phyloP scores from a whole-genome alignment of 768 basidiomycete genomes.

The Gelatoporia subvermispora region DNA sequence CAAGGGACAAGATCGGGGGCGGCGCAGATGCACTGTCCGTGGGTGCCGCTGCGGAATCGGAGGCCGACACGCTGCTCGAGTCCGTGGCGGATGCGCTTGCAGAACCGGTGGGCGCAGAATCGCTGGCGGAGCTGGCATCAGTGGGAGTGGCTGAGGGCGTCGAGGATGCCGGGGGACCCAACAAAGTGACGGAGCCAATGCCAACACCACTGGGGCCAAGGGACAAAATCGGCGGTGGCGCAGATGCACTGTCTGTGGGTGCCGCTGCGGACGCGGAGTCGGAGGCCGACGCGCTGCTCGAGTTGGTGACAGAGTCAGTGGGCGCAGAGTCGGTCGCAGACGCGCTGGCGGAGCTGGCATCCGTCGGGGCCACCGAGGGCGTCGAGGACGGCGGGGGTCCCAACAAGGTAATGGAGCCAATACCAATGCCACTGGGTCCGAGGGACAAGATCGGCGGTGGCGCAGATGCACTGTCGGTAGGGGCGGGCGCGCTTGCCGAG shows the following conservation, averaged over 20 bases:
- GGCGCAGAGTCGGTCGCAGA: conserved; percentile 2
- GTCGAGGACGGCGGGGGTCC: too few relatives aligned
- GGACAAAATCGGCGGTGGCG: conserved; percentile 2
- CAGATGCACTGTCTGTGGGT: conserved; percentile 3
- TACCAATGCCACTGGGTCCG: too few relatives aligned
- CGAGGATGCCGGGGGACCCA: too few relatives aligned
- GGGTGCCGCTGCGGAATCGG: not conserved
- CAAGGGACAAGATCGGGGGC: not conserved
- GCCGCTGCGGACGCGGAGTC: conserved; percentile 6
- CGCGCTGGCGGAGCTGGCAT: not conserved
- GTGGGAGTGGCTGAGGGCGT: conserved; percentile 6
- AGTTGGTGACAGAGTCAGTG: not conserved
- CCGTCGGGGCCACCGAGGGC: too few relatives aligned
- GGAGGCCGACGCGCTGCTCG: not conserved
- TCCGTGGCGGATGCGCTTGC: not conserved
- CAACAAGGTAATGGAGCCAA: too few relatives aligned
- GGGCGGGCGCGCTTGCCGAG: not conserved
- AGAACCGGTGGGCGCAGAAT: not conserved
- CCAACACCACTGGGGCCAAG: too few relatives aligned
- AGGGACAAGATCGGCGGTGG: not conserved
- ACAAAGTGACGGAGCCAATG: not conserved
- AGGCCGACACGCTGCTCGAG: not conserved
- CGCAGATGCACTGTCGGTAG: conserved; percentile 1
- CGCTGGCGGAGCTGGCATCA: not conserved
- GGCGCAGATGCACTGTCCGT: not conserved